Evolutionary conservation across 371 early-diverging fungal species (phyloP), one percentile per base, ranked within the genome.

Genomic region (Phascolomyces articulosus): DNA sequence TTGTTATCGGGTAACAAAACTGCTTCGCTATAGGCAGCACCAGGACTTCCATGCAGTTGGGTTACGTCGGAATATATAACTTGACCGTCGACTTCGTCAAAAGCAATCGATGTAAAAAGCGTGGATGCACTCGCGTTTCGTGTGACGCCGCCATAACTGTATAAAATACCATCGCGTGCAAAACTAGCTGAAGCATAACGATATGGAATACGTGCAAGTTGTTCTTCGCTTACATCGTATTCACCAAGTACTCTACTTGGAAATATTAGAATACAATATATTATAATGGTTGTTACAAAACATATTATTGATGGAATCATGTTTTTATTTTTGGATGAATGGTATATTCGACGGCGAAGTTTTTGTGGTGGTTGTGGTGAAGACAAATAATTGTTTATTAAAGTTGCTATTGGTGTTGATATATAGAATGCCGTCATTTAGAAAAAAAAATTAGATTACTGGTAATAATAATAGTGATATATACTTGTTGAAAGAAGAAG

Each of bases 111-210:
- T 28, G 63, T 55, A 8, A 62, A 62, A 9, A 41, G 24, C 0
- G 38, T 40, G 16, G 53, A 40, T 28, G 63, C 44, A 26, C 34
- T 55, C 8, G 55, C 24, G 40, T 40, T 54, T 10, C 63, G 63
- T 38, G 63, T 62, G 1, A 23, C 63, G 0, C 66, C 66, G 2
- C 66, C 66, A 23, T 60, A 60, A 6, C 66, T 53, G 24, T 66
- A 66, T 11, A 66, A 13, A 8, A 31, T 48, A n/a, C 41, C 49
- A 28, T 44, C 28, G n/a, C 47, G 55, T 6, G 28, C 29, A 54
- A 66, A 55, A 1, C 53, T 41, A 2, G 66, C 58, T 6, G 66
- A 26, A n/a, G 47, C 60, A 20, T 27, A 59, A 13, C 60, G 41
- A 28, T 59, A 47, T 27, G 60, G 60, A 0, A 59, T 59, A 1